These are phyloP conservation scores for Thymus mandschuricus DNA, from an alignment of 257 asterid species.

Conservation along the genomic window DNA sequence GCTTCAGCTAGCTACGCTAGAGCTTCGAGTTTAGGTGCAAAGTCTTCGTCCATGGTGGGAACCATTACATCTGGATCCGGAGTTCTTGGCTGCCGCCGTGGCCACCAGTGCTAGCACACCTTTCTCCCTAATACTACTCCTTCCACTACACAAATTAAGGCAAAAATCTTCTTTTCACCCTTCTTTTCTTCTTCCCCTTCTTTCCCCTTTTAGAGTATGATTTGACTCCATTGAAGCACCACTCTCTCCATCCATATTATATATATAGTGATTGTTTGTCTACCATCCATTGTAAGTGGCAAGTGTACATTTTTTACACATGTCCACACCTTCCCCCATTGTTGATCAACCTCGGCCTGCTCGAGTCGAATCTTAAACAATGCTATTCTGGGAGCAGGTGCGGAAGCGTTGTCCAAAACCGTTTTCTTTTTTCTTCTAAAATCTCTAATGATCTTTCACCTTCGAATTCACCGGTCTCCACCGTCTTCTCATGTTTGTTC, in stretches of 20 bases:
- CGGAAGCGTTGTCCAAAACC: slow-evolving; percentile 82
- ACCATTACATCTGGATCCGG: slow-evolving; percentile 83
- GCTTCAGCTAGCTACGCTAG: slow-evolving; percentile 92
- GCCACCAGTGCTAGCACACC: slow-evolving; percentile 63
- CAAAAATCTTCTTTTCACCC: slow-evolving; percentile 16
- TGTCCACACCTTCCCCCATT: slow-evolving; percentile 45
- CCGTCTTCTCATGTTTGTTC: slow-evolving; percentile 33
- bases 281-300: slow-evolving; percentile 46
- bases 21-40: slow-evolving; percentile 97
- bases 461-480: slow-evolving; percentile 18
- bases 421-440: neutral
- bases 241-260: slow-evolving; percentile 33
- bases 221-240: slow-evolving; percentile 22
- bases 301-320: slow-evolving; percentile 84
- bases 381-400: slow-evolving; percentile 54
- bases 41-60: slow-evolving; percentile 83
- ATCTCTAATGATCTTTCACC: neutral
- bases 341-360: slow-evolving; percentile 95
- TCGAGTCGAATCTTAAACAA: slow-evolving; percentile 44
- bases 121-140: slow-evolving; percentile 14
- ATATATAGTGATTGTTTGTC: slow-evolving; percentile 37
- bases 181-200: slow-evolving; percentile 14
- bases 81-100: slow-evolving; percentile 74
- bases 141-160: slow-evolving; percentile 5
- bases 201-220: slow-evolving; percentile 27